phyloP scores from a whole-genome alignment of 2,329 filamentous ascomycete species.

The Neofusicoccum ribis region DNA sequence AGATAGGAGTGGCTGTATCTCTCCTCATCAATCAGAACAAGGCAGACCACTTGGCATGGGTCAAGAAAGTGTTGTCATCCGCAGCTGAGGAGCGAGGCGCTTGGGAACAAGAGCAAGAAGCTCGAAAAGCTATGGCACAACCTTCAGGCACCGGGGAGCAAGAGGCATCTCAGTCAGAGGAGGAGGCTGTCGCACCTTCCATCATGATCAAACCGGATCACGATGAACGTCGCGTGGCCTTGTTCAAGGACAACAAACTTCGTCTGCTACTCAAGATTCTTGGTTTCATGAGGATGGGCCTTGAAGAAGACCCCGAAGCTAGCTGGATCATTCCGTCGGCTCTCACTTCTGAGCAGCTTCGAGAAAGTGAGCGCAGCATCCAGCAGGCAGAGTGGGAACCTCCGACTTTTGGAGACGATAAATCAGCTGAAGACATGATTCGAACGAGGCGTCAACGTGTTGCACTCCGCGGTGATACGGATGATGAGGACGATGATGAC shows the following conservation, averaged over 20 bases:
- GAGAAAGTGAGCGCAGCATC: slow-evolving; percentile 70
- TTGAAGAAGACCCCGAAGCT: slow-evolving; percentile 72
- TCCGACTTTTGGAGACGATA: slow-evolving; percentile 64
- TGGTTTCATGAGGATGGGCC: slow-evolving; percentile 65
- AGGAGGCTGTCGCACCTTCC: slow-evolving; percentile 46
- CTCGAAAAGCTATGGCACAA: slow-evolving; percentile 44
- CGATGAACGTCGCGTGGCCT: slow-evolving; percentile 66
- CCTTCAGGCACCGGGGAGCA: not conserved
- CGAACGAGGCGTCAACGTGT: slow-evolving; percentile 61
- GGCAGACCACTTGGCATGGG: slow-evolving; percentile 74
- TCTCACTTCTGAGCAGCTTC: slow-evolving; percentile 64
- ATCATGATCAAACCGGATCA: slow-evolving; percentile 60
- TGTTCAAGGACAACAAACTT: slow-evolving; percentile 88
- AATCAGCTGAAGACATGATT: slow-evolving; percentile 75
- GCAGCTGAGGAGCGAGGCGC: slow-evolving; percentile 72
- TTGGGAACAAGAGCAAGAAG: slow-evolving; percentile 73
- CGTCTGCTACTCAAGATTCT: slow-evolving; percentile 79
- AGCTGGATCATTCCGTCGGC: slow-evolving; percentile 74
- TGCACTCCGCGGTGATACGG: slow-evolving; percentile 41
- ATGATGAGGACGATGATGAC: slow-evolving; percentile 63
- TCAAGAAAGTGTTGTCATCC: slow-evolving; percentile 68
- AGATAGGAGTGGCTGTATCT: slow-evolving; percentile 78
- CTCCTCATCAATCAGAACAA: slow-evolving; percentile 79
- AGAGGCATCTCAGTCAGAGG: slow-evolving; percentile 15
- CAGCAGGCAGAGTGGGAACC: slow-evolving; percentile 77